Evolutionary conservation across 2,329 filamentous ascomycete species (phyloP).

Genomic region (Ampelomyces quisqualis): DNA sequence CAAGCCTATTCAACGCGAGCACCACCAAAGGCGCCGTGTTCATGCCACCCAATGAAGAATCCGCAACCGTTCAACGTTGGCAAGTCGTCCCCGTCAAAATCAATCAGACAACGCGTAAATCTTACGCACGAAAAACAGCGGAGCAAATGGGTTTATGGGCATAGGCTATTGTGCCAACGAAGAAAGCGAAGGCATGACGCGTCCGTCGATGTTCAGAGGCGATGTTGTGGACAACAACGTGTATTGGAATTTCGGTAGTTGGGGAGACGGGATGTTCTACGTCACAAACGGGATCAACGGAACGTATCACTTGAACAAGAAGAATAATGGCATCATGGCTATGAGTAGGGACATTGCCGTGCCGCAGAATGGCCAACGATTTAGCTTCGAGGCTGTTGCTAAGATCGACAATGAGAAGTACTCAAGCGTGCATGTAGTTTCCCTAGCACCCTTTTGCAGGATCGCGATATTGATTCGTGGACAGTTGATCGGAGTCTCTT

Average conservation of each 20-base stretch:
- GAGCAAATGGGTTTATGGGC: conserved; percentile 18
- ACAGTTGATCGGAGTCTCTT: conserved; percentile 7
- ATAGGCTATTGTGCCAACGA: conserved; percentile 9
- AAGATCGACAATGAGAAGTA: conserved; percentile 18
- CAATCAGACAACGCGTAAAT: conserved; percentile 17
- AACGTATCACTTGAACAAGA: conserved; percentile 15
- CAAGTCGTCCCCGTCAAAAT: conserved; percentile 19
- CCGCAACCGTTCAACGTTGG: conserved; percentile 15
- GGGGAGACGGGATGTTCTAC: conserved; percentile 24
- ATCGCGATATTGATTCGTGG: conserved; percentile 1
- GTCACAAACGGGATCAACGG: conserved; percentile 23
- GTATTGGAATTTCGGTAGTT: conserved; percentile 22
- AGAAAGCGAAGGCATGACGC: conserved; percentile 12
- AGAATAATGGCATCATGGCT: conserved; percentile 5
- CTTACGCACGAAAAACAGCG: conserved; percentile 15
- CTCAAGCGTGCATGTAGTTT: conserved; percentile 16
- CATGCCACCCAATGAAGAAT: conserved; percentile 9
- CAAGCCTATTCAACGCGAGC: conserved; percentile 10
- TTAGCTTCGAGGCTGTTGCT: conserved; percentile 10
- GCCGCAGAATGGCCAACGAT: conserved; percentile 17
- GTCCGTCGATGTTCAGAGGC: conserved; percentile 16
- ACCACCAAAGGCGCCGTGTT: conserved; percentile 14
- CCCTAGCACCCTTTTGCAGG: not conserved
- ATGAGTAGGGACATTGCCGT: conserved; percentile 21
- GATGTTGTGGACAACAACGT: conserved; percentile 21